Evolutionary conservation across 257 asterid species (phyloP), one percentile per base, ranked within the genome.

Genomic region (Gardenia jasminoides): DNA sequence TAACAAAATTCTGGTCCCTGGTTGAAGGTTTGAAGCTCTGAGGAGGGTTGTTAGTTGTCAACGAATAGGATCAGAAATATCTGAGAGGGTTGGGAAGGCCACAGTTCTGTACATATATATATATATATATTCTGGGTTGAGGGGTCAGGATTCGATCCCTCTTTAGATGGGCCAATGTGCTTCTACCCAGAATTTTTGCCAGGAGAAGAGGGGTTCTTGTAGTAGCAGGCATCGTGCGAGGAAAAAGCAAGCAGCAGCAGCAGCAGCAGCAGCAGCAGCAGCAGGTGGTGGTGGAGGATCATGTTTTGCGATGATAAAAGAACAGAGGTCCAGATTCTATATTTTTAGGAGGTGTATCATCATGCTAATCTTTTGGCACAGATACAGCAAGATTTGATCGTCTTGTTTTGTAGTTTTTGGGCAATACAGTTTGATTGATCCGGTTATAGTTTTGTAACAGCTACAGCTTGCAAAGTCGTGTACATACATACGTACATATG

Each of bases 341-440:
- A 86, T 86, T 50, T n/a, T 72, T 12, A 79, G 84, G 67, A 83
- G 72, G 80, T 86, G 89, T 62, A 48, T 86, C 0, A 8, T 81
- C 47, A 83, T 86, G 89, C 82, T 83, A 26, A 83, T 86, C 17
- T 81, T 79, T 66, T 86, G 89, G 89, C 87, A 73, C 54, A 83
- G 80, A 75, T 77, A 81, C 67, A 26, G 79, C 65, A 83, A 86
- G 80, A 24, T 48, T 47, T 70, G 70, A 76, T 28, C 41, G 58
- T 15, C 11, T 36, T n/a, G n/a, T 46, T 30, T 62, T 62, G 33
- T 62, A 59, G n/a, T 4, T 4, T 28, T 62, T 36, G 26, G 19
- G 36, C 19, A 61, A 61, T 24, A 20, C 24, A 58, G 7, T 4
- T 22, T 59, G 16, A 8, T 59, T 24, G 66, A 22, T 61, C 28